Percentiles rank a stretch among this genome's conserved stretches.
Conservation (phyloP, 78 protist genomes). For the Dictyostelium brefeldianum region DNA sequence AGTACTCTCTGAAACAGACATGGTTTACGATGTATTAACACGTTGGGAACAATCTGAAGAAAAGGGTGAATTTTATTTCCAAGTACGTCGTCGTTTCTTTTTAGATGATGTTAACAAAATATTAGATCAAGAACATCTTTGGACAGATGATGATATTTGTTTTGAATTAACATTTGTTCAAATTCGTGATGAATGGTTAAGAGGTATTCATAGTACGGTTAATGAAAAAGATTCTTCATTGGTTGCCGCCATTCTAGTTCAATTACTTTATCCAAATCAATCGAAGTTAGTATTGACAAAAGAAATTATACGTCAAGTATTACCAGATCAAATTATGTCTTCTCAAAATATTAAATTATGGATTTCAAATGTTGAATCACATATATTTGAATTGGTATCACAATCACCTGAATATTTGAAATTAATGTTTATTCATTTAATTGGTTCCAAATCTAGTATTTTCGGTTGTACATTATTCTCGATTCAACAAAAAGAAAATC, state of each 20-base stretch:
- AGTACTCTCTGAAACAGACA: conserved; percentile 28
- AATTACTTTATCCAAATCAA: conserved; percentile 65
- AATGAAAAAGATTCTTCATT: conserved; percentile 29
- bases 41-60: conserved; percentile 63
- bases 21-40: conserved; percentile 57
- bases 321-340: conserved; percentile 33
- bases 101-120: conserved; percentile 57
- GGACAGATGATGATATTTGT: conserved; percentile 66
- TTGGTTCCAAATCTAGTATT: conserved; percentile 35
- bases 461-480: conserved; percentile 70
- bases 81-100: conserved; percentile 70
- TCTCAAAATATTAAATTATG: conserved; percentile 55
- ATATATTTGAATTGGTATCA: conserved; percentile 64
- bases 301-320: conserved; percentile 20
- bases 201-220: conserved; percentile 13
- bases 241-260: conserved; percentile 37
- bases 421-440: conserved; percentile 41
- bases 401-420: conserved; percentile 62
- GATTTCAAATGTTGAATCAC: conserved; percentile 55
- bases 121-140: conserved; percentile 63
- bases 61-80: conserved; percentile 65
- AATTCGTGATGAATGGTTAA: conserved; percentile 78
- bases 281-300: conserved; percentile 45
- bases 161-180: conserved; percentile 64
- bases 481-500: conserved; percentile 59